Base-by-base conservation (phyloP, 1,284 basidiomycete species). In the Amylostereum areolatum region DNA sequence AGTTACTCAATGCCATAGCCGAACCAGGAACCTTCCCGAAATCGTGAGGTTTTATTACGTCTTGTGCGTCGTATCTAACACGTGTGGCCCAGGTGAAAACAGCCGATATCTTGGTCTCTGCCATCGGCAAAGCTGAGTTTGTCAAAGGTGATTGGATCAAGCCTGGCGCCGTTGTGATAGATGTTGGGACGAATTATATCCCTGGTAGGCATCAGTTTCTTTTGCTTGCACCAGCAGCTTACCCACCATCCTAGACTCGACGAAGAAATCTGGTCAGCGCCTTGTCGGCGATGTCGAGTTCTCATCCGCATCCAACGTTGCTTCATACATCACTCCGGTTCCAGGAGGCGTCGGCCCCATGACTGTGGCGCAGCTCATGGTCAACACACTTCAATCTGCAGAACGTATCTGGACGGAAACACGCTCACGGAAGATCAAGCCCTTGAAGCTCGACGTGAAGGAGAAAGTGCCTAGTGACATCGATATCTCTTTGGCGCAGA, bases 331-430 rank as follows among this genome's bases (percentile, higher is more conserved):
- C 64, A 99, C 97, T 0, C 97, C 97, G 40, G 97, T 99, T 12
- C 97, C 97, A 0, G 94, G 94, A 64, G 97, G 97, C 56, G 97
- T 99, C 48, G 97, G 97, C 25, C 97, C 97, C 30, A 97, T 98
- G 96, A 99, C 97, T 7, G 97, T 99, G 53, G 97, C 97, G 39
- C 82, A 98, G 78, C 85, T 99, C 57, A 98, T 99, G 96, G 81
- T 86, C 63, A 99, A 99, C 72, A 96, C 96, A 0, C 74, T 94
- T 56, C 73, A 77, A 55, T 89, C 92, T 48, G 94, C 96, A 31
- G 81, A 92, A 67, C 83, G 90, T 53, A 73, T 85, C 47, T 93
- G 86, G 77, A 78, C 89, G 58, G 72, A 80, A 45, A 69, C 77
- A 36, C 81, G 85, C 46, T 65, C 75, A 24, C 78, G 83, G 52